phyloP scores from a whole-genome alignment of 352 stramenopile genomes.

The Elongisporangium senticosum region DNA sequence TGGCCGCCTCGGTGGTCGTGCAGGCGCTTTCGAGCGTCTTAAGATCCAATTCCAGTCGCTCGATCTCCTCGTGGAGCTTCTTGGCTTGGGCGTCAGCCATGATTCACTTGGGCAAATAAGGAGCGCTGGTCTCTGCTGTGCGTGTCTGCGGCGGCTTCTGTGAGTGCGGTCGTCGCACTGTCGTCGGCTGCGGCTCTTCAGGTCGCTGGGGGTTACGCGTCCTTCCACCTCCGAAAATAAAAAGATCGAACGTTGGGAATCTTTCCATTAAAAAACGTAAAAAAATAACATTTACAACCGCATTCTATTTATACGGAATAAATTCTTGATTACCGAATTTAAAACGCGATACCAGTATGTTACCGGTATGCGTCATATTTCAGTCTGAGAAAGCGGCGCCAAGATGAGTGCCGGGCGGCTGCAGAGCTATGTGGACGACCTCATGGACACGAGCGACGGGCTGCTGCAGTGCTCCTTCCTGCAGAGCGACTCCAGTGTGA shows the following conservation, averaged over 20 bases:
- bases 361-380: not conserved
- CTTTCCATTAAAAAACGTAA: no score
- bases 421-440: constrained; percentile 10
- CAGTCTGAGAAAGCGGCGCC: constrained; percentile 8
- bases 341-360: not conserved
- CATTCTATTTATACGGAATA: no score
- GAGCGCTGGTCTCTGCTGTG: not conserved
- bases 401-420: constrained; percentile 8
- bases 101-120: not conserved
- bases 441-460: constrained; percentile 8
- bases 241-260: no score
- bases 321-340: not conserved
- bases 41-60: constrained; percentile 70
- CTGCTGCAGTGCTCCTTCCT: constrained; percentile 9
- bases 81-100: constrained; percentile 66
- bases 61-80: constrained; percentile 77
- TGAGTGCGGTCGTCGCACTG: not conserved
- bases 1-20: constrained; percentile 73
- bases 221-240: no score
- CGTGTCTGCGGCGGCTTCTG: not conserved
- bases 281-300: no score
- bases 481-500: not conserved
- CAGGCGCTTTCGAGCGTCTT: constrained; percentile 74
- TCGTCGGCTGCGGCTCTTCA: constrained; percentile 1
- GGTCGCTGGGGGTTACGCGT: no score